Base-by-base conservation (phyloP, 176 grass and related monocot genomes). In the Chrysopogon serrulatus region DNA sequence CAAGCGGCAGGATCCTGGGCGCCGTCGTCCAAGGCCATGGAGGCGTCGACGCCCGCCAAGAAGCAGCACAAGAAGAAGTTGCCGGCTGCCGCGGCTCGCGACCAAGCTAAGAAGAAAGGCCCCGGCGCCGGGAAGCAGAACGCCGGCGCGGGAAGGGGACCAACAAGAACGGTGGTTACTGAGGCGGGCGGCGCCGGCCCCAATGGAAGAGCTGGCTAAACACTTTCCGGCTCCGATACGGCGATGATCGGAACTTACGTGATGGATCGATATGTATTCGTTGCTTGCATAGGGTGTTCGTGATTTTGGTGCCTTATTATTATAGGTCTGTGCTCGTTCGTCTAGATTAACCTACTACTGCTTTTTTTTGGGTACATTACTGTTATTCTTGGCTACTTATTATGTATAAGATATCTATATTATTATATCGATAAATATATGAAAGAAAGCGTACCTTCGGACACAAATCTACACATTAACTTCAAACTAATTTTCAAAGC, bases 11-110 rank as follows among this genome's bases (percentile, higher is more conserved):
- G 24, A 6, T 5, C 76, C 60, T 79, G 42, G 19, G 30, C 1
- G 28, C 30, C 42, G 19, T n/a, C 14, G 6, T 72, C 64, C 77
- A 66, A 48, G 5, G 62, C 77, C 42, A 79, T 79, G 77, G 30
- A 9, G 18, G 10, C 28, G 19, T 79, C 77, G 12, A 79, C 77
- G 30, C 77, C 77, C 42, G 42, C 62, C 6, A 79, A 79, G 28
- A 79, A 67, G 61, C 65, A 66, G 41, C 23, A 65, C 4, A 79
- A 79, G 4, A 79, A 79, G 61, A 79, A 79, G 77, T 16, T 10
- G 40, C 11, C 41, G 28, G 40, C 41, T 12, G 16, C 42, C 8
- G 27, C 60, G 10, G 11, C 61, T 15, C 11, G 5, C 77, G 32
- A 47, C 43, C 59, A 42, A 15, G 77, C 60, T 47, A 79, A 66